Evolutionary conservation across 441 rosid genomes (phyloP).

Genomic region (Omphalea diandra): DNA sequence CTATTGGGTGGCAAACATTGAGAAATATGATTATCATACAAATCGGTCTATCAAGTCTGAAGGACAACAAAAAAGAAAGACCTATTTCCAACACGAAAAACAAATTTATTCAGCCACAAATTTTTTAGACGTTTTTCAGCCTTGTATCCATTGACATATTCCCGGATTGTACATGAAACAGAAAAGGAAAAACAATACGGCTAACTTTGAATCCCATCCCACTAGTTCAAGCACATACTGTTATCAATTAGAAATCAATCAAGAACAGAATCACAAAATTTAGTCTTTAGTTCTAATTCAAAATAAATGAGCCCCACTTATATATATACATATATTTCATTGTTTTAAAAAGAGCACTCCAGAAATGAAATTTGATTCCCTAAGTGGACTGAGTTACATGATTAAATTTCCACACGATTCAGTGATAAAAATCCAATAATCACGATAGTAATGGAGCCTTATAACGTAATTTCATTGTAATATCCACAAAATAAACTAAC

Average conservation of each 20-base stretch:
- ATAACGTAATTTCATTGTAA: background rate
- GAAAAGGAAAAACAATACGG: too few relatives aligned
- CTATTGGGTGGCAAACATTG: conserved; percentile 13
- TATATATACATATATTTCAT: too few relatives aligned
- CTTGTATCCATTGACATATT: background rate
- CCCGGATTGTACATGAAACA: background rate
- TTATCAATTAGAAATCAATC: background rate
- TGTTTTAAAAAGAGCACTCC: background rate
- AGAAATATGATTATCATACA: conserved; percentile 10
- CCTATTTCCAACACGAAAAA: background rate
- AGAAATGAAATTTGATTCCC: background rate
- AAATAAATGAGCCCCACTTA: too few relatives aligned
- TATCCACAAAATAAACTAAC: background rate
- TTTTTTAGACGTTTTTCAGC: conserved; percentile 1
- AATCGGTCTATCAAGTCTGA: background rate
- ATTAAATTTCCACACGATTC: background rate
- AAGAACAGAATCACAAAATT: background rate
- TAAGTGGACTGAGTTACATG: background rate
- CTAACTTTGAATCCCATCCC: background rate
- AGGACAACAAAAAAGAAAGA: background rate
- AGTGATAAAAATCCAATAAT: background rate
- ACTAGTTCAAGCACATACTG: background rate
- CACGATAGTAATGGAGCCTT: conserved; percentile 1
- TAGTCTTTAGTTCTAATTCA: too few relatives aligned
- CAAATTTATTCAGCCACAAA: background rate